phyloP scores from a whole-genome alignment of 2,329 filamentous ascomycete genomes.

The Dryadomyces sulphureus region DNA sequence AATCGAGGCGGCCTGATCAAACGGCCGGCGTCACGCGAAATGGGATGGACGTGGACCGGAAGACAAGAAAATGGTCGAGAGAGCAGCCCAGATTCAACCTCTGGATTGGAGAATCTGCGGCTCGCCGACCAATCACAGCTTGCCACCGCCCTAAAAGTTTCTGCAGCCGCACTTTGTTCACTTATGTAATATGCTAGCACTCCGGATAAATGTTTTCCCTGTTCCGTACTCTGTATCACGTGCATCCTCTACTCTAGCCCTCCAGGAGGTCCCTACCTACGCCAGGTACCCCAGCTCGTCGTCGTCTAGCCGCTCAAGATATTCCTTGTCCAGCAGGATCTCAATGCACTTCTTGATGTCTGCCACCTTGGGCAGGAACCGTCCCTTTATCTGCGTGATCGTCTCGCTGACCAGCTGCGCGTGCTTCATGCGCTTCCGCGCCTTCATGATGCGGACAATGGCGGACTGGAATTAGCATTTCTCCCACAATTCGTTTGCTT shows the following conservation, averaged over 20 bases:
- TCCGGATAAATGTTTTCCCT: not conserved
- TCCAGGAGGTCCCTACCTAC: slow-evolving; percentile 27
- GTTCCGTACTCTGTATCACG: not conserved
- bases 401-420: slow-evolving; percentile 86
- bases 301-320: slow-evolving; percentile 85
- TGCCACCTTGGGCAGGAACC: slow-evolving; percentile 81
- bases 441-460: slow-evolving; percentile 99
- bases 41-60: not conserved
- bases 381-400: slow-evolving; percentile 83
- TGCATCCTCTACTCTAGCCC: not conserved
- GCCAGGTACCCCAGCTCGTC: slow-evolving; percentile 92
- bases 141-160: too few relatives aligned
- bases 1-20: not conserved
- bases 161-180: not conserved
- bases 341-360: slow-evolving; percentile 99
- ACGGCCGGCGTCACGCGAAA: not conserved
- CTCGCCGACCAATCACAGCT: too few relatives aligned
- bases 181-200: too few relatives aligned
- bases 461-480: slow-evolving; percentile 60
- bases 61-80: not conserved
- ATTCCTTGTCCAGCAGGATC: slow-evolving; percentile 96
- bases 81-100: not conserved
- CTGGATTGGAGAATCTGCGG: not conserved
- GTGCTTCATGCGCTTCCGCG: slow-evolving; percentile 97
- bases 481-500: too few relatives aligned